Evolutionary conservation across 306 rosid species (phyloP), one percentile per base, ranked within the genome.

Genomic region (Argentina anserina): DNA sequence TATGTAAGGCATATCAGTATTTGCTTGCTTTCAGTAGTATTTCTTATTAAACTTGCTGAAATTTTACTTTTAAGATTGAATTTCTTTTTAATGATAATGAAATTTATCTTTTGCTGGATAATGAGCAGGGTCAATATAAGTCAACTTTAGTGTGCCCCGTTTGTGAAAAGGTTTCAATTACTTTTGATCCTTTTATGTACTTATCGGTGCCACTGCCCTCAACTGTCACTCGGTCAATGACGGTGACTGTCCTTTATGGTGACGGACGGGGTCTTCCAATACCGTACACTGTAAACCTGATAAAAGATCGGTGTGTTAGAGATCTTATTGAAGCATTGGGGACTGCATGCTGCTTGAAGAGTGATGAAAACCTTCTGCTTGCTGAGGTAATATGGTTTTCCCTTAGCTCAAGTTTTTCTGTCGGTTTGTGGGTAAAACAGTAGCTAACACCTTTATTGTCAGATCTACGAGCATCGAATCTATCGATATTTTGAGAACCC

Each of bases 111-210:
- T 74, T 21, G 12, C 63, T 45, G 56, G 72, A 64, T 66, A 77
- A 78, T 80, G 72, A 70, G 59, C 96, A 95, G 99, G 99, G 99
- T 78, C 99, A 91, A 87, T 95, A 95, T 79, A 95, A 95, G 81
- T 95, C 99, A 37, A 95, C 97, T 5, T 82, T 95, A 88, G 97
- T 95, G 77, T 95, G 99, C 84, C 99, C 99, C 29, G 81, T 52
- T 26, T 95, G 99, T 77, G 71, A 84, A 76, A 95, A 95, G 89
- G 84, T 95, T 83, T 95, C 97, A 63, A 90, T 95, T 84, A 95
- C 99, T 71, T 91, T 95, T 46, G 99, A 95, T 73, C 99, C 99
- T 37, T 95, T 95, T 85, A 95, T 95, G 99, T 95, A 95, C 85
- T 84, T 95, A 65, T 95, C 99, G 52, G 61, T 95, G 86, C 99